Base-by-base conservation (phyloP, 192 early-diverging fungal species). In the Backusella parvicylindrica region DNA sequence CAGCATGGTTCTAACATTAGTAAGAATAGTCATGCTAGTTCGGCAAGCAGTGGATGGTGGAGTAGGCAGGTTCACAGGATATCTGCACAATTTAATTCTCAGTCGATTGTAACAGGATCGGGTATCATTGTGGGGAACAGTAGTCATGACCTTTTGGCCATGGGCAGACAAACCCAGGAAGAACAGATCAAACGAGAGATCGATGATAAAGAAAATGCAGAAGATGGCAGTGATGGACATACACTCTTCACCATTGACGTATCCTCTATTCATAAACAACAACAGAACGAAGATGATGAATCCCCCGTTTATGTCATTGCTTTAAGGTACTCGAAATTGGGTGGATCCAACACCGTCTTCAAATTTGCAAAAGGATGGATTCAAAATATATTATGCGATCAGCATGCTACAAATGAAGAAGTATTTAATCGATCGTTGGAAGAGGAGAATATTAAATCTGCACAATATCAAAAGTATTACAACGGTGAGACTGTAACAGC, bases 341-440 rank as follows among this genome's bases (percentile, higher is more conserved):
- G 72, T 53, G 76, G 76, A 9, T 77, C 76, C 15, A 49, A 26
- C 16, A 68, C 40, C 18, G 76, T 77, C 9, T 77, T 77, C 37
- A 77, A 77, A 67, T 28, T 77, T 64, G 76, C 68, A 28, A 66
- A 40, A 28, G 63, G 64, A 3, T 77, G 76, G 76, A 71, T 77
- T 36, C 71, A 72, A n/a, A 43, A 47, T 16, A 43, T 70, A 26
- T 28, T 70, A 60, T 28, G 23, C 8, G 23, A 60, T 12, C 53
- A 60, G 21, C 23, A 60, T 60, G 26, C 11, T 60, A 60, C 21
- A 26, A 60, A 23, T 11, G 53, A 60, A 60, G 53, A 60, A 23
- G 53, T 28, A n/a, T 60, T 60, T 60, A 28, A 11, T 60, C 53
- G 53, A 12, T 23, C 53, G 8, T 12, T 28, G 26, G 53, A 60